A percentile compares a stretch with the other conserved stretches of the same genome.
These are phyloP conservation scores for Poronia punctata DNA, from an alignment of 495 filamentous ascomycete species.

Conservation along the genomic window DNA sequence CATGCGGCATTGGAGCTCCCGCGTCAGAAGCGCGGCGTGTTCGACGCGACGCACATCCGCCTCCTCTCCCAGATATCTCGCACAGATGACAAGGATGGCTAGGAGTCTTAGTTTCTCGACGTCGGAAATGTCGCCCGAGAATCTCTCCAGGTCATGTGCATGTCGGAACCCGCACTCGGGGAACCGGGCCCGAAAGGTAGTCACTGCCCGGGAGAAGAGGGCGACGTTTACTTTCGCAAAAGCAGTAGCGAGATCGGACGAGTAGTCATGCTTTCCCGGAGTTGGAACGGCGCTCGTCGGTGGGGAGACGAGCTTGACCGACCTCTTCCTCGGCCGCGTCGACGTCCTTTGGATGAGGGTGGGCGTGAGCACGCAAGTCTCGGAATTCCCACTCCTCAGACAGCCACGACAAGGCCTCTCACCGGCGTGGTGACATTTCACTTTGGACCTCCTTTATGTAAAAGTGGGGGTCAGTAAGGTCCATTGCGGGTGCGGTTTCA, in stretches of 20 bases:
- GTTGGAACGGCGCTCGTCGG: too few relatives aligned
- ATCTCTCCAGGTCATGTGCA: slow-evolving; percentile 1
- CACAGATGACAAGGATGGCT: slow-evolving; percentile 7
- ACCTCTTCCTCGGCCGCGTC: slow-evolving; percentile 2
- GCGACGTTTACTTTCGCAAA: slow-evolving; percentile 1
- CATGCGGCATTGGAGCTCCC: slow-evolving; percentile 3
- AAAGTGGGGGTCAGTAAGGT: too few relatives aligned
- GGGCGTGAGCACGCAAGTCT: slow-evolving; percentile 1
- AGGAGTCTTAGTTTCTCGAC: slow-evolving; percentile 4
- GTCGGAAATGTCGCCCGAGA: slow-evolving; percentile 1
- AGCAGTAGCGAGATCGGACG: slow-evolving; percentile 3
- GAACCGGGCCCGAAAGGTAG: slow-evolving; percentile 4
- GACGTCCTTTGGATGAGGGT: too few relatives aligned
- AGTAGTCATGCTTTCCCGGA: too few relatives aligned
- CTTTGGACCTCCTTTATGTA: slow-evolving; percentile 7
- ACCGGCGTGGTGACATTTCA: slow-evolving; percentile 4
- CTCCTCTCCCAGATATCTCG: background rate
- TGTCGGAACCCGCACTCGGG: slow-evolving; percentile 8
- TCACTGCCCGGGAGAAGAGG: slow-evolving; percentile 2
- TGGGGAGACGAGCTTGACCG: background rate
- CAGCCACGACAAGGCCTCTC: slow-evolving; percentile 6
- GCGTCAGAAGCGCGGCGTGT: background rate
- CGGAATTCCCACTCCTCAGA: slow-evolving; percentile 2
- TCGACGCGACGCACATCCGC: background rate
- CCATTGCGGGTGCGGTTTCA: too few relatives aligned